Base-by-base conservation (phyloP, 768 basidiomycete genomes). In the Phylloporus sp. region DNA sequence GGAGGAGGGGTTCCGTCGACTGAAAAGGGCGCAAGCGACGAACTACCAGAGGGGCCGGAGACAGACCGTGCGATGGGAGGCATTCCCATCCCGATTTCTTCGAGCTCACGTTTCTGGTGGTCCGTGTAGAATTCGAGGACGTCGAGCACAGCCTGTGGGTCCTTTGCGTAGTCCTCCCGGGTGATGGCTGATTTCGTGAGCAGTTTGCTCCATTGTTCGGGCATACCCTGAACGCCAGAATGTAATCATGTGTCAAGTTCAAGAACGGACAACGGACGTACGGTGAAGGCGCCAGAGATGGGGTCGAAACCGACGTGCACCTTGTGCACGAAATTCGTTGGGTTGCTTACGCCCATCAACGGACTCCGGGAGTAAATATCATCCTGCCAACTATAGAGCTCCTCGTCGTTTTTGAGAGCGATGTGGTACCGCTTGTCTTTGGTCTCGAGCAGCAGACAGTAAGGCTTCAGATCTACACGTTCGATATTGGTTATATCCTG, bases 121-220 rank as follows among this genome's bases (percentile, higher is more conserved):
- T 95, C 93, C 12, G 95, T 97, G 70, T 97, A 99, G 73, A 98
- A 99, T 65, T 98, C 95, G 55, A 99, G 84, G 1, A 97, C 95
- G 55, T 97, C 95, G 16, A 98, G 79, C 13, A 99, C 95, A 2
- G 95, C 95, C 63, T 98, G 95, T 0, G 95, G 95, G 64, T 99
- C 89, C 66, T 89, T 90, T 5, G 91, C 93, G 52, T 97, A 97
- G 70, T 99, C 95, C 72, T 99, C 95, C 49, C 91, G 88, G 2
- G 95, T 99, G 70, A 99, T 97, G 29, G 94, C 94, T 4, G 92
- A 95, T 65, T 95, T 93, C 5, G 92, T 97, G 61, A 99, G 80
- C n/a, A 99, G 78, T 56, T 94, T 91, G 63, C 83, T 90, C 95
- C 95, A 99, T 75, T 95, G 92, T 50, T 97, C 94, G 10, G 95